Evolutionary conservation across 768 basidiomycete species (phyloP).

Genomic region (Cyclocybe cylindracea): DNA sequence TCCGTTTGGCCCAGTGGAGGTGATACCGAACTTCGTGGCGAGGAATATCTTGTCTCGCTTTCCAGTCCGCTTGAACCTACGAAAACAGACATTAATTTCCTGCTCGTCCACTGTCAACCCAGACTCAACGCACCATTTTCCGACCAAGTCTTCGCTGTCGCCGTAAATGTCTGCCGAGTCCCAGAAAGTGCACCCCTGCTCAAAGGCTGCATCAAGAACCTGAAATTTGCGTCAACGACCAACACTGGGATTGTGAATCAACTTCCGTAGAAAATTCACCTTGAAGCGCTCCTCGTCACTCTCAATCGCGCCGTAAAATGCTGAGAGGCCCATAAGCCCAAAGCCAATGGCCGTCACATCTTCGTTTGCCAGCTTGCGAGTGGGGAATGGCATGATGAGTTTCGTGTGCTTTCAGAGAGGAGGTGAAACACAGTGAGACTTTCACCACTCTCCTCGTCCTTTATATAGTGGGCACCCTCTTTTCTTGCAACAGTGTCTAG

Average conservation of each 20-base stretch:
- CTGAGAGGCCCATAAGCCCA: conserved; percentile 60
- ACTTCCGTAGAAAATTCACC: conserved; percentile 31
- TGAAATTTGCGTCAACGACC: conserved; percentile 4
- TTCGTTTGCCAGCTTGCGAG: conserved; percentile 43
- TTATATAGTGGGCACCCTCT: too few species aligned
- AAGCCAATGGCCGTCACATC: conserved; percentile 57
- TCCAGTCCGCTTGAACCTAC: conserved; percentile 50
- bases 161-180: conserved; percentile 51
- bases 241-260: too few species aligned
- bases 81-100: too few species aligned
- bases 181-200: conserved; percentile 46
- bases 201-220: conserved; percentile 43
- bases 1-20: conserved; percentile 15
- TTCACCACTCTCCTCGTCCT: too few species aligned
- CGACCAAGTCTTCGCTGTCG: conserved; percentile 43
- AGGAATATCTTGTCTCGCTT: conserved; percentile 57
- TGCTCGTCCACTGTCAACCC: too few species aligned
- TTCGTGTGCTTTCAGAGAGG: too few species aligned
- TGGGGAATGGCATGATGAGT: conserved; percentile 16
- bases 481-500: too few species aligned
- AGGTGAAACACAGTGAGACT: too few species aligned
- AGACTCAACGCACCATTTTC: conserved; percentile 37
- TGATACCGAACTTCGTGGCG: conserved; percentile 52
- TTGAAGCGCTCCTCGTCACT: conserved; percentile 62
- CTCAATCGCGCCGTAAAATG: conserved; percentile 41